Base-by-base conservation (phyloP, 2,329 filamentous ascomycete species). In the Lasiodiplodia hormozganensis region DNA sequence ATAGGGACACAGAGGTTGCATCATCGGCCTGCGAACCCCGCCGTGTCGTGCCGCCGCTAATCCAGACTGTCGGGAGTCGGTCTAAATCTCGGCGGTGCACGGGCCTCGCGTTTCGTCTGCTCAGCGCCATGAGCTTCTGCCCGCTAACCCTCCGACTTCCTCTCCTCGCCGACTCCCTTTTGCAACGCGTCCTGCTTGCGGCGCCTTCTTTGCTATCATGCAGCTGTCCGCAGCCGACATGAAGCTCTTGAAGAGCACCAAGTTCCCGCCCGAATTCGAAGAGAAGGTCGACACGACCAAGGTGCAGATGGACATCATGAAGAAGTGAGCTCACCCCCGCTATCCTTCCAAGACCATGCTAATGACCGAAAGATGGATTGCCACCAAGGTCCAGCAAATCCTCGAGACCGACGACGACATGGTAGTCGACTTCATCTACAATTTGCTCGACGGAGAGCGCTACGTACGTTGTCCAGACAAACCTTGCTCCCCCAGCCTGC, bases 261-360 rank as follows among this genome's bases (percentile, higher is more conserved):
- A 96, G 77, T 98, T 97, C 72, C 96, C 96, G 56, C 87, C 90
- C 8, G 94, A 97, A 77, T 99, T 98, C 83, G 95, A 88, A 77
- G 90, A 92, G 78, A 97, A 97, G 84, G 96, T 99, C 72, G 94
- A 99, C 84, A 97, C 96, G 88, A 89, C 90, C 74, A 98, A 98
- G 84, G 94, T 99, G 80, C 97, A 99, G 78, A 85, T 97, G 62
- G 93, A 97, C 80, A 92, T 99, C 68, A 97, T 99, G 89, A 97
- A 97, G 86, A 97, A 96, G 92, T 96, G 78, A 76, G 90, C 82
- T 70, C 65, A n/a, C 66, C 21, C 23, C 31, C 25, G 8, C 21
- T 34, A 16, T 5, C 14, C 66, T 65, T 54, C 31, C 47, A 52
- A 43, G 21, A 47, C 53, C 62, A 56, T 57, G 40, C 38, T 52